Base-by-base conservation (phyloP, 2,329 filamentous ascomycete genomes). In the Pseudopithomyces maydicus region DNA sequence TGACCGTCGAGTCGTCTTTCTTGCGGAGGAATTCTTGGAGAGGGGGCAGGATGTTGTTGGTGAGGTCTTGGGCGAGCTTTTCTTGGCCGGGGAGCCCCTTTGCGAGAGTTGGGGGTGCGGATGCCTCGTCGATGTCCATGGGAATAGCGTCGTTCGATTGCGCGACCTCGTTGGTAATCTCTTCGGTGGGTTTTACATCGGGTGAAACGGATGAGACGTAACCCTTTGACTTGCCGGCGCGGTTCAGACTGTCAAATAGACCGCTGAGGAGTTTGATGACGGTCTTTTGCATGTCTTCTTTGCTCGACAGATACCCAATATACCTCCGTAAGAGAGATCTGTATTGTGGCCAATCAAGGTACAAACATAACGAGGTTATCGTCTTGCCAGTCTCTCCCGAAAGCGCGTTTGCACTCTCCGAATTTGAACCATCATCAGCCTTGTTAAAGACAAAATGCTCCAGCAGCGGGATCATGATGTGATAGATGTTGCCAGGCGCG, bases 1-100 rank as follows among this genome's bases (percentile, higher is more conserved):
- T 97, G 75, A 99, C 94, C 48, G 92, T 93, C 1, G 92, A 88
- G 73, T 99, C 95, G 62, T 98, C 91, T 75, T 97, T 98, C 68
- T 96, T 88, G 67, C 97, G 93, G 26, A 98, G 84, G 71, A 97
- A 95, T 44, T 87, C 85, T n/a, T 89, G 84, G 32, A 99, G 79
- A 17, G 90, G 85, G 0, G 94, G 92, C 36, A 97, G 79, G 66
- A 97, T 90, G 59, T 88, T 88, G 19, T 86, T 85, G 39, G 85
- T 84, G 51, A 98, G 81, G 64, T 97, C 92, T 1, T 85, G 82
- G 15, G 85, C 81, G 33, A 96, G 81, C 72, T 91, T 91, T 10
- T 86, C 79, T 58, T 84, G 76, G 33, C 83, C 81, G 0, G 92
- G 92, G 52, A 92, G 80, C 0, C 89, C 90, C 39, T 76, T 81